Conservation (phyloP, 1,139 yeast species). For the Saccharomyces hybrid region DNA sequence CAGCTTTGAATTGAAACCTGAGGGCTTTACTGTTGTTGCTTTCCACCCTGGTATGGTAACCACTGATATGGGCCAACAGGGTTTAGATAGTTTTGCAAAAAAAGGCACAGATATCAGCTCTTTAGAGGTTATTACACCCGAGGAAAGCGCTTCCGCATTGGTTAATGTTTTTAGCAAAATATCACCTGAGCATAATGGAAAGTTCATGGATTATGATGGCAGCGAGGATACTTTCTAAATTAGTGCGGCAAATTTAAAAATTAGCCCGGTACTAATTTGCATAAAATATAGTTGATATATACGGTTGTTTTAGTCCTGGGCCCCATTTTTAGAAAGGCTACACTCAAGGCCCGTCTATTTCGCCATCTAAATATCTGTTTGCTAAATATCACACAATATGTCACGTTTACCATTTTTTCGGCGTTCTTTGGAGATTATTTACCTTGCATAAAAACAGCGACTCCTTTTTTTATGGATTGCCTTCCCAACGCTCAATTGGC, state of each 20-base stretch:
- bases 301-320: no score
- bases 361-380: no score
- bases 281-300: no score
- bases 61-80: constrained; percentile 27
- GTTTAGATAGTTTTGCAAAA: neutral
- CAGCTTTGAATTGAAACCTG: constrained; percentile 21
- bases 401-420: no score
- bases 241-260: neutral
- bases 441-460: no score
- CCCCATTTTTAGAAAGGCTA: no score
- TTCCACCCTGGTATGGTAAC: constrained; percentile 33
- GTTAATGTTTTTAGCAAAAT: neutral
- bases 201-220: neutral
- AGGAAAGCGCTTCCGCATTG: neutral
- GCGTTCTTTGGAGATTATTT: no score
- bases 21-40: constrained; percentile 26
- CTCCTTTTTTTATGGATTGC: no score
- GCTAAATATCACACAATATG: no score
- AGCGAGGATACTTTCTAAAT: neutral
- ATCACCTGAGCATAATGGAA: neutral
- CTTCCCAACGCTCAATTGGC: no score
- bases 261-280: neutral
- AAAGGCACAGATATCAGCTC: neutral
- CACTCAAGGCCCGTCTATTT: no score
- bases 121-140: neutral